Base-by-base conservation (phyloP, 805 yeast genomes). In the Komagataella kurtzmanii region DNA sequence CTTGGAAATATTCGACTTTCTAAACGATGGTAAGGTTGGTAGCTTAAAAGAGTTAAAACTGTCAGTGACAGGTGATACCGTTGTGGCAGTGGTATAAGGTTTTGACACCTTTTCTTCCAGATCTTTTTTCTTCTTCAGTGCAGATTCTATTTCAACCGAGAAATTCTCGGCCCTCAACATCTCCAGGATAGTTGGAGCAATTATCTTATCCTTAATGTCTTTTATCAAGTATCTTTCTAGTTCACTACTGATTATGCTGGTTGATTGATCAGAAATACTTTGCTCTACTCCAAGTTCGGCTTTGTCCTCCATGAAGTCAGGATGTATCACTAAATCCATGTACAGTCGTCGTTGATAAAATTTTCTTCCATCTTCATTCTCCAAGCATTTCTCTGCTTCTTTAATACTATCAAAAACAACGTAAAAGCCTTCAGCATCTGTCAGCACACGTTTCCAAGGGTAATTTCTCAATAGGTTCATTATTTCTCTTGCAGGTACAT, bases 181-280 rank as follows among this genome's bases (percentile, higher is more conserved):
- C 23, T 17, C 24, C 17, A n/a, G 21, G 14, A 88, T 76, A 1
- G 74, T 71, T 0, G 93, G 88, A 0, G 85, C 89, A 21, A 87
- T 75, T 3, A 85, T 66, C 54, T 88, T 76, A 59, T 81, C 91
- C 56, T 85, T 72, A 21, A 88, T 76, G 65, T 88, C 95, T 54
- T 83, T 83, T 18, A 80, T 67, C 47, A 88, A 63, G 48, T 81
- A 80, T 8, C 70, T 68, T 54, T 78, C 79, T 50, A 88, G 72
- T 56, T 88, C 96, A 52, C 76, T 78, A 23, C 81, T 61, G 49
- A 89, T 68, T 50, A 74, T 66, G 19, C 73, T 67, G 1, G 77
- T 71, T 0, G 96, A 83, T 48, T 81, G 86, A 17, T 76, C 77
- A 2, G 81, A 66, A 1, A 79, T 71, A 53, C 60, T 60, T 10